Base-by-base conservation (phyloP, 163 green algal species). In the Chloroidium sp. region DNA sequence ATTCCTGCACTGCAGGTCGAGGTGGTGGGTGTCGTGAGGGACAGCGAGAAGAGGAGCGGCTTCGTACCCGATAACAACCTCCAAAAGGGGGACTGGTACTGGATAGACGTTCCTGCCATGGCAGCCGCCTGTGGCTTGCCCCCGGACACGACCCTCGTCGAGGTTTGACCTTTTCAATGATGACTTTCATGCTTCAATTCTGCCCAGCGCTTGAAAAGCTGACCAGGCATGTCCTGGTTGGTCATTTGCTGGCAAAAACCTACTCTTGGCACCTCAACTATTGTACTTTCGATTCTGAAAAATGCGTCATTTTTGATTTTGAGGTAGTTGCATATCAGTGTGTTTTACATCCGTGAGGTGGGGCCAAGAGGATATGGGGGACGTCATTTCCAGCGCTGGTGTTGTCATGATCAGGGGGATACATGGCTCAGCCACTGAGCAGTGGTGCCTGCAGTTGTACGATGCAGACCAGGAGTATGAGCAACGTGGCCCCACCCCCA, bases 51-150 rank as follows among this genome's bases (percentile, higher is more conserved):
- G n/a, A 86, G 84, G 6, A 87, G 86, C 77, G 68, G n/a, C 36
- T 95, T 94, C 88, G 90, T 94, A 69, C 91, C 91, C 0, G 75
- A 86, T 62, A 95, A 95, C 81, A 62, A 87, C 0, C 84, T 89
- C 1, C 78, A 75, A 0, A 78, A 80, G n/a, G 85, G 85, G 59
- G 79, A 89, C 69, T 94, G 88, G 88, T 93, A 88, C 81, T 95
- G 85, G 78, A 77, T 94, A n/a, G 90, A 93, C 74, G 76, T 82
- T 0, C 69, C 86, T 36, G 84, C 88, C 60, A 83, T 95, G 77
- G 88, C 90, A 0, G 10, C 61, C 2, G 86, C 87, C 0, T 79
- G 79, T 4, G 82, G 83, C 2, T 82, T 94, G 75, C 83, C 89
- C 1, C 4, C 78, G 3, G 80, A 82, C 68, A 92, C 90, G 1